These are phyloP conservation scores for Galerina sulciceps DNA, from an alignment of 768 basidiomycete genomes.

Conservation along the genomic window DNA sequence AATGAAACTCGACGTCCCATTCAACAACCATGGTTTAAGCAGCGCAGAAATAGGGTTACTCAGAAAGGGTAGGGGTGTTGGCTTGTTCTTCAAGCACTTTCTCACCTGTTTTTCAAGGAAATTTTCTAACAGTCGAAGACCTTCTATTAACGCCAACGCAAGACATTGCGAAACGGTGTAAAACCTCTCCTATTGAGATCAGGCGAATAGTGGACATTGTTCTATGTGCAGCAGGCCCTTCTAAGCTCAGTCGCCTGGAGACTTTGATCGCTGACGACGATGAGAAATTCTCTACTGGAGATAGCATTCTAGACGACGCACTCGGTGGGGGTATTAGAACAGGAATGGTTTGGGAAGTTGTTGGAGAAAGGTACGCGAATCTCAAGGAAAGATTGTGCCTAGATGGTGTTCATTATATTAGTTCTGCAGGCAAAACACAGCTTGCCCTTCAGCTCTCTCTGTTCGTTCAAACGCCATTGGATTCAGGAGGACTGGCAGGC, in stretches of 20 bases:
- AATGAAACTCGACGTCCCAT: conserved; percentile 16
- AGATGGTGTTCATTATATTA: conserved; percentile 31
- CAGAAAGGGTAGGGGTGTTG: conserved; percentile 31
- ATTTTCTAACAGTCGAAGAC: conserved; percentile 50
- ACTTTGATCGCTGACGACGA: conserved; percentile 39
- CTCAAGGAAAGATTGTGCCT: no score
- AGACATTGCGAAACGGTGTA: conserved; percentile 63
- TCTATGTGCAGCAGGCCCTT: conserved; percentile 43
- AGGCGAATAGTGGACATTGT: conserved; percentile 54
- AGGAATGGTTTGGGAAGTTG: conserved; percentile 86
- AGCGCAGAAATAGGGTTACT: conserved; percentile 27
- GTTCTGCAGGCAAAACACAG: conserved; percentile 95
- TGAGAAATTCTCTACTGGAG: conserved; percentile 74
- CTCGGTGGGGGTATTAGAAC: conserved; percentile 82
- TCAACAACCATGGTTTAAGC: conserved; percentile 14
- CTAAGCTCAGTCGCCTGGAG: conserved; percentile 43
- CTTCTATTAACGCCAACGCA: conserved; percentile 50
- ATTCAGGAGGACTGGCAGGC: conserved; percentile 62
- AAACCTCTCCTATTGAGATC: conserved; percentile 51
- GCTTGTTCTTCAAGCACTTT: neutral
- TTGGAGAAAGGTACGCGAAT: conserved; percentile 77
- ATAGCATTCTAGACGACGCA: conserved; percentile 63
- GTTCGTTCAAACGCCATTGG: conserved; percentile 69
- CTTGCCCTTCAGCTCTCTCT: conserved; percentile 85
- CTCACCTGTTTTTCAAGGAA: conserved; percentile 38